Percentiles rank a stretch among this genome's conserved stretches.
Conservation (phyloP, 345 rosid species). For the Citrus maxima region DNA sequence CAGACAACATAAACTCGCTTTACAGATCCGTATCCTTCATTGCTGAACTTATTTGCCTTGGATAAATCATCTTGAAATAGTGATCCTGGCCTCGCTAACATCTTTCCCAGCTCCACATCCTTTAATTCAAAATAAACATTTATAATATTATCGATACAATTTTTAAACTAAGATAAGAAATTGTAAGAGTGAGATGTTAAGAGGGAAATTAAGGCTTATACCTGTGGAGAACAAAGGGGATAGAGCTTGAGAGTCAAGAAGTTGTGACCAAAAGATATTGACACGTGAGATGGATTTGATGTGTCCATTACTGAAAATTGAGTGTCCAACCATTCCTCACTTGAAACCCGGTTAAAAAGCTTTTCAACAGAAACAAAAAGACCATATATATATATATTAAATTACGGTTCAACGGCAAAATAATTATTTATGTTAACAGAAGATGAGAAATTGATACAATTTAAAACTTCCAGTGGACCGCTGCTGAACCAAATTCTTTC, state of each 20-base stretch:
- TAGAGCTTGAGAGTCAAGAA: constrained; percentile 27
- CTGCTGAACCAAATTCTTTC: no score
- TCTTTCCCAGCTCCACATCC: constrained; percentile 37
- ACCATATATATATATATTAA: no score
- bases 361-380: background rate
- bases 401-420: no score
- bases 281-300: background rate
- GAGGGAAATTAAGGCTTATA: background rate
- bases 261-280: constrained; percentile 30
- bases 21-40: constrained; percentile 23
- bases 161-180: no score
- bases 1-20: constrained; percentile 22
- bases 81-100: constrained; percentile 28
- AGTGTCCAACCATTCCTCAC: constrained; percentile 32
- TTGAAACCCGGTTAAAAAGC: background rate
- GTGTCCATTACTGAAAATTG: constrained; percentile 18
- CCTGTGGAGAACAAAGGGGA: constrained; percentile 28
- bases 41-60: constrained; percentile 12
- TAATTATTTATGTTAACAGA: no score
- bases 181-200: no score
- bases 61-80: constrained; percentile 17
- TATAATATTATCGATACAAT: no score
- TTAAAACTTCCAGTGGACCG: no score
- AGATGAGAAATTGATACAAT: no score
- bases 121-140: background rate